Evolutionary conservation across 2,329 filamentous ascomycete species (phyloP).

Genomic region (Arthrobotrys megalospora): DNA sequence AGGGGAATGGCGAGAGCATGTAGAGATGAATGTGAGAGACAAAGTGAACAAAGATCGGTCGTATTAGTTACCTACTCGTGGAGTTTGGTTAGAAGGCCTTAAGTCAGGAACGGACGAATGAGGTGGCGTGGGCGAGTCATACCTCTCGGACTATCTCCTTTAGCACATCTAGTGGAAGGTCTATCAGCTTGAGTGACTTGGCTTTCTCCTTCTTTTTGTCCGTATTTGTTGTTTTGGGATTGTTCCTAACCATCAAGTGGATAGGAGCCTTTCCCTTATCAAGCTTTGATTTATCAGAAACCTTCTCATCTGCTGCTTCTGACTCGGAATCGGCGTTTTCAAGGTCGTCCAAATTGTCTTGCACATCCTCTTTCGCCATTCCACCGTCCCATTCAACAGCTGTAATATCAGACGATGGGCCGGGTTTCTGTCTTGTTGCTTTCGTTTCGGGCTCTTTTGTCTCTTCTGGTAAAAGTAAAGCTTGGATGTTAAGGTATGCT

Average conservation of each 20-base stretch:
- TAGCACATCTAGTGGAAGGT: slow-evolving; percentile 83
- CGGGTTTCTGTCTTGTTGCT: slow-evolving; percentile 46
- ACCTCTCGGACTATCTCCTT: slow-evolving; percentile 85
- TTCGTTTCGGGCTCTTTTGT: slow-evolving; percentile 19
- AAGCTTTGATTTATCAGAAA: slow-evolving; percentile 35
- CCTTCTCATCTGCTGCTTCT: slow-evolving; percentile 38
- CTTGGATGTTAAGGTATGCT: neutral
- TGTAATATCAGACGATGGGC: slow-evolving; percentile 58
- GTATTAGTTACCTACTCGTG: slow-evolving; percentile 79
- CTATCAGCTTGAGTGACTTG: slow-evolving; percentile 76
- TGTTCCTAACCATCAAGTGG: slow-evolving; percentile 37
- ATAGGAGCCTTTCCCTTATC: slow-evolving; percentile 56
- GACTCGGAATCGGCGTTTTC: slow-evolving; percentile 59
- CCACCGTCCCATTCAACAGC: slow-evolving; percentile 60
- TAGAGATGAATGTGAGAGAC: slow-evolving; percentile 82
- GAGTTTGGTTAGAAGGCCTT: neutral
- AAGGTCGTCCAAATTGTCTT: slow-evolving; percentile 55
- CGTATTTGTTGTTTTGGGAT: slow-evolving; percentile 20
- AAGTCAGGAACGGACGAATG: neutral
- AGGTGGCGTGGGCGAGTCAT: slow-evolving; percentile 64
- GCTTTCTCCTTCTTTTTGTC: slow-evolving; percentile 56
- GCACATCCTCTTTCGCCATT: slow-evolving; percentile 59
- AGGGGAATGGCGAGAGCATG: slow-evolving; percentile 82
- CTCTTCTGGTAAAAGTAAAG: slow-evolving; percentile 1
- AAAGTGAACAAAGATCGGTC: slow-evolving; percentile 84